Evolutionary conservation across 345 rosid species (phyloP).

Genomic region (Nasturtium officinale): DNA sequence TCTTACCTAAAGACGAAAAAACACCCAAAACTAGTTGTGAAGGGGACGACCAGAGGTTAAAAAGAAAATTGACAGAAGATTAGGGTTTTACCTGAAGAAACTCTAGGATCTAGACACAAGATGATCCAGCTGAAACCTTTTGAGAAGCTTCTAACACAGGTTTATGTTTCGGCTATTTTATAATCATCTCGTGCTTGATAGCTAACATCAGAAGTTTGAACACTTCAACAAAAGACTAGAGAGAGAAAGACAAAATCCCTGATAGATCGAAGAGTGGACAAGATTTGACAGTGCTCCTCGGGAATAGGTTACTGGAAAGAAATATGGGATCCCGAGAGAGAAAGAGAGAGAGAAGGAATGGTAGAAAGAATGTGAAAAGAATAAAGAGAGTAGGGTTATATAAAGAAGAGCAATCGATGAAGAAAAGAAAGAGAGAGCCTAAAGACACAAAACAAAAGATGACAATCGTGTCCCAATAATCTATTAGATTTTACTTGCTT

Average conservation of each 20-base stretch:
- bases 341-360: conserved; percentile 32
- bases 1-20: conserved; percentile 14
- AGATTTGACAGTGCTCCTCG: conserved; percentile 44
- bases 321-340: conserved; percentile 77
- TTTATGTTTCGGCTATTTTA: not conserved
- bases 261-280: conserved; percentile 33
- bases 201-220: conserved; percentile 23
- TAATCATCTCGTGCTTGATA: conserved; percentile 11
- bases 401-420: conserved; percentile 49
- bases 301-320: conserved; percentile 42
- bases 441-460: conserved; percentile 41
- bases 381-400: conserved; percentile 61
- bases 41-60: not conserved
- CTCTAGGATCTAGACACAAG: conserved; percentile 3
- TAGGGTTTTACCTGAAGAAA: conserved; percentile 45
- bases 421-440: conserved; percentile 29
- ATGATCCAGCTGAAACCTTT: conserved; percentile 26
- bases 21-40: not conserved
- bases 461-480: conserved; percentile 69
- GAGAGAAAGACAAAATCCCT: conserved; percentile 26
- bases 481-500: conserved; percentile 41
- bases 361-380: conserved; percentile 50
- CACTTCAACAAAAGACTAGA: conserved; percentile 40
- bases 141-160: conserved; percentile 21
- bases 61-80: conserved; percentile 12